Base-by-base conservation (phyloP, 225 moss, liverwort and hornwort genomes). In the Bryum argenteum region DNA sequence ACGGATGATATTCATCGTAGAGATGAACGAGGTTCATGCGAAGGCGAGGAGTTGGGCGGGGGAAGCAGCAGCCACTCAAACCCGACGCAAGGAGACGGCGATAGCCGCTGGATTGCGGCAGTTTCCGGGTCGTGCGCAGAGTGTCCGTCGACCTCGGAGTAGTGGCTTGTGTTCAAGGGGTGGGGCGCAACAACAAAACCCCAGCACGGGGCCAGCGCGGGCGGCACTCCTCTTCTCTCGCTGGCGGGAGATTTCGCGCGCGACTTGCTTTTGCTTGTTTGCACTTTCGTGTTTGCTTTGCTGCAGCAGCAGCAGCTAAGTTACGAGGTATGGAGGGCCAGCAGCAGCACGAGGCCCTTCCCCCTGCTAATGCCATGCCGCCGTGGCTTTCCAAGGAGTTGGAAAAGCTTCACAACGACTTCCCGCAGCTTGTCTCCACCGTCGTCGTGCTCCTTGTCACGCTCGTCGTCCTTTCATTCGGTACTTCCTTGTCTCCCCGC, bases 371-470 rank as follows among this genome's bases (percentile, higher is more conserved):
- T 17, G 59, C 70, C 56, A 8, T 59, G 70, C 80, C 83, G 59
- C 76, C 50, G 9, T 75, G 81, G 82, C 62, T 67, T 4, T 54
- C 81, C 3, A 59, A 10, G 50, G 64, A 70, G 18, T 76, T 61
- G 73, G 17, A 26, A 21, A 48, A 69, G 22, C 77, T 79, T 48
- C 77, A 77, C 69, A 71, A 40, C 23, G 73, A 71, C 9, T 73
- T 78, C 60, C 63, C 67, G 9, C 78, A 64, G 56, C 69, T 86
- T 2, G 62, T 79, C 63, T 33, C 58, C 60, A 78, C 83, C 39
- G 42, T 82, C 14, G 60, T 75, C 43, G 72, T 73, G 33, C 66
- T 89, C 61, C 72, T 89, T 19, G 52, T 82, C 33, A 70, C 83
- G 20, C 79, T 89, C 67, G n/a, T 74, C 23, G 13, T 75, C 22